Base-by-base conservation (phyloP, 164 flowering plant genomes). In the Berberis thunbergii region DNA sequence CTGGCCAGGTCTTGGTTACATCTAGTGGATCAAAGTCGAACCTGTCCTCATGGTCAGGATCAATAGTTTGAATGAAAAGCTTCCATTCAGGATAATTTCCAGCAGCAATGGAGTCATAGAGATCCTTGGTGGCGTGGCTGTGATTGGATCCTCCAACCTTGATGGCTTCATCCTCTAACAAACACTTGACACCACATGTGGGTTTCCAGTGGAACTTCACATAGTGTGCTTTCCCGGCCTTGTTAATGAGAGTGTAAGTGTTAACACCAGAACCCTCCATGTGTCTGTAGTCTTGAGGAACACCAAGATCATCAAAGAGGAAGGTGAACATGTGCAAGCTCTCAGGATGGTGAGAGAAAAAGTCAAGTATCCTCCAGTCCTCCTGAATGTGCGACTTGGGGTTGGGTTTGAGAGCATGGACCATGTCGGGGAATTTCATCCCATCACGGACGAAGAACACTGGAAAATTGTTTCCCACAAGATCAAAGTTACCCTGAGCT, bases 201-300 rank as follows among this genome's bases (percentile, higher is more conserved):
- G 99, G 99, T 67, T 77, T 89, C 99, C 99, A 94, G 65, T 94
- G 99, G 74, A 94, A 94, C 70, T 94, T 94, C 77, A 89, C 99
- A 54, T 84, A 89, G 53, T 74, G 72, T 7, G 69, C 91, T 67
- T 87, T 94, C 53, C 99, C 99, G 63, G 82, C 83, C 72, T 81
- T 89, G 82, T 80, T 84, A 64, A 94, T 78, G 43, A 94, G 80
- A 46, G 87, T 85, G 56, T 86, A 91, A 60, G 99, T 85, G 73
- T 91, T 81, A 43, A 94, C 99, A 74, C 99, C 97, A 54, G 80
- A 86, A 10, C 97, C 99, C 1, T 91, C 97, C 96, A 94, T 94
- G 81, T 94, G 99, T 58, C 99, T 77, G 77, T 91, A 94, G 65
- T 94, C 88, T 62, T 77, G 87, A 49, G 99, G 97, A 64, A 94